phyloP scores from a whole-genome alignment of 2,329 filamentous ascomycete species.

The Penicillium paneum region DNA sequence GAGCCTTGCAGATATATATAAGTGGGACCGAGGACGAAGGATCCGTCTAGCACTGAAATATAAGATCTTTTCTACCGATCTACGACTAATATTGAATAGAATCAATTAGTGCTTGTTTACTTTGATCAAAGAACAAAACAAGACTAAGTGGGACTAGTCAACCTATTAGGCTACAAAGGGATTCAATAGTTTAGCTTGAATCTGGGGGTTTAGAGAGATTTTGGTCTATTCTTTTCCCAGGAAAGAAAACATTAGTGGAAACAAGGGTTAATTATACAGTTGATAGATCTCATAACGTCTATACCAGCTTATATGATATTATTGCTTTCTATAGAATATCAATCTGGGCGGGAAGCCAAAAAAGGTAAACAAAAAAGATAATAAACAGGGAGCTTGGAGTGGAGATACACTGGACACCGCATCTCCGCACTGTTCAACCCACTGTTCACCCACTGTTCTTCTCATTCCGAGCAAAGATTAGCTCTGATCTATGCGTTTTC shows the following conservation, averaged over 20 bases:
- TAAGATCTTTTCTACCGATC: background rate
- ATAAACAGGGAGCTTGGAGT: conserved; percentile 11
- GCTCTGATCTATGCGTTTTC: conserved; percentile 4
- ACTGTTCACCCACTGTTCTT: conserved; percentile 3
- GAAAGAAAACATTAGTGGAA: background rate
- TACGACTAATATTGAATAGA: too few relatives aligned
- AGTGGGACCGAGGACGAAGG: background rate
- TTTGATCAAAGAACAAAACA: background rate
- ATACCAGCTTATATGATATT: background rate
- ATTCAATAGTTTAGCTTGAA: background rate
- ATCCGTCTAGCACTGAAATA: too few relatives aligned
- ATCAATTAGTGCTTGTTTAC: background rate
- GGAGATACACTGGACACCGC: conserved; percentile 5
- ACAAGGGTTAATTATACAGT: background rate
- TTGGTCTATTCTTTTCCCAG: background rate
- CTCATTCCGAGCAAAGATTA: background rate
- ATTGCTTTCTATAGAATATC: background rate
- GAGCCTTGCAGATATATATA: conserved; percentile 9
- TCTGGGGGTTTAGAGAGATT: background rate
- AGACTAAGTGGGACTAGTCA: conserved; percentile 2
- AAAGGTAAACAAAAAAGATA: conserved; percentile 6
- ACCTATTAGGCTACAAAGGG: background rate
- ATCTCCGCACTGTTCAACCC: conserved; percentile 7
- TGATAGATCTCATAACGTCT: background rate
- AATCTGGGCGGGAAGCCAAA: background rate